Evolutionary conservation across 1,139 yeast species (phyloP), one percentile per base, ranked within the genome.

Genomic region (Candida labiduridarum): DNA sequence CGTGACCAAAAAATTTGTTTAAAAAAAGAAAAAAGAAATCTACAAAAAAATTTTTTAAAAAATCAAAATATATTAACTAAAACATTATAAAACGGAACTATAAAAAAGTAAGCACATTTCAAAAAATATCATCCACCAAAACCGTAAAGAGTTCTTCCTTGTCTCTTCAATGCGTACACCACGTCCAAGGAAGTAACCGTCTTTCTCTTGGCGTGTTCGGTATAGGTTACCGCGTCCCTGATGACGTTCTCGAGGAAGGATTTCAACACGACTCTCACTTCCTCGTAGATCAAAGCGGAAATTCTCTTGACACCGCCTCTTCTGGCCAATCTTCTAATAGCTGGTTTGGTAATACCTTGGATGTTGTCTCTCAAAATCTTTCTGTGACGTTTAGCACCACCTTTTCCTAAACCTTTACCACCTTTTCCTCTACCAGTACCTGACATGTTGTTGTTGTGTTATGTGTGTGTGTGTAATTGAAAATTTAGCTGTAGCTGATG

Each of bases 271-370:
- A 89, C 94, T 82, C 99, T 90, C 69, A 95, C 97, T 83, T 92
- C 97, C 81, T 94, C 98, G 83, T 94, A 94, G 76, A 94, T 92
- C 74, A 92, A 83, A 72, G 97, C 98, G 60, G 98, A 92, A 68
- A 94, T 94, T 88, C 98, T 97, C 87, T 94, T 94, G 72, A 94
- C 99, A 89, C 99, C 99, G 82, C 99, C 99, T 89, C 99, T 91
- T 87, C 99, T 92, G 56, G 99, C 99, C 70, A 94, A 87, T 89
- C 99, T 92, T 83, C 99, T 91, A 74, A 94, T 94, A 69, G 99
- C 99, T 74, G 99, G 99, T 85, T 94, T 94, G 60, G 99, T 94
- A 73, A 94, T 92, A 83, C 99, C 99, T 82, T 92, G 98, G 65
- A 94, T 92, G 92, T 94, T 94, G 78, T 94, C 99, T 84, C 98